phyloP scores from a whole-genome alignment of 495 filamentous ascomycete genomes.

The Daldinia loculata region DNA sequence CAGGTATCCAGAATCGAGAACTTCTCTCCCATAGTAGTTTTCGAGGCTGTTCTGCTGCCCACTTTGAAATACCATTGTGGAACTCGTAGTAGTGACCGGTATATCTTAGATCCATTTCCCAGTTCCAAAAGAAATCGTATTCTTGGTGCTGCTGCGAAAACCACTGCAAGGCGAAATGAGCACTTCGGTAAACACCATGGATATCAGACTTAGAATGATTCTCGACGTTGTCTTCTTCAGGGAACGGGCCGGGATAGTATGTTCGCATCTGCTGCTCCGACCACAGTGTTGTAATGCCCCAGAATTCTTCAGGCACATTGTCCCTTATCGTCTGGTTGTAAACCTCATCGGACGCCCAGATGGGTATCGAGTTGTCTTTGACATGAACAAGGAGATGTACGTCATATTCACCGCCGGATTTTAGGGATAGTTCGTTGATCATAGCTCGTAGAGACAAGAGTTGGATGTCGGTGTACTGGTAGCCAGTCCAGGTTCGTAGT shows the following conservation, averaged over 20 bases:
- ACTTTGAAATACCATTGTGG: conserved; percentile 55
- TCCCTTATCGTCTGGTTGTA: conserved; percentile 60
- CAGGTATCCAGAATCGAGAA: conserved; percentile 58
- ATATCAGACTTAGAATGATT: conserved; percentile 55
- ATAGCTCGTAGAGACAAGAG: conserved; percentile 62
- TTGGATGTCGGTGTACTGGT: conserved; percentile 53
- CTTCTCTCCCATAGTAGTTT: conserved; percentile 60
- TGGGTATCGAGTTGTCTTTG: conserved; percentile 62
- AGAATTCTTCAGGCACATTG: conserved; percentile 64
- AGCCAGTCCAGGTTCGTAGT: conserved; percentile 55
- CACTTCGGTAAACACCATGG: conserved; percentile 47
- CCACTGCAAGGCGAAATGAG: conserved; percentile 61
- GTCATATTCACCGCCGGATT: conserved; percentile 66
- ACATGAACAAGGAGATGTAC: conserved; percentile 67
- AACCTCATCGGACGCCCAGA: conserved; percentile 58
- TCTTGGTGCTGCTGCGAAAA: conserved; percentile 65
- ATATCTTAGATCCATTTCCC: conserved; percentile 69
- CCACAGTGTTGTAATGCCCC: conserved; percentile 65
- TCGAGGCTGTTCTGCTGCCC: conserved; percentile 64
- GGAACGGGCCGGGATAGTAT: conserved; percentile 52
- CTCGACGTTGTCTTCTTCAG: conserved; percentile 54
- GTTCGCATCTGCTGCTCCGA: conserved; percentile 54
- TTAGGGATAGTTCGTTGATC: conserved; percentile 62
- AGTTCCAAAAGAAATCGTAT: conserved; percentile 69
- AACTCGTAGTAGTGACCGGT: conserved; percentile 65